Evolutionary conservation across 441 rosid species (phyloP), one percentile per base, ranked within the genome.

Genomic region (Euphorbia corollata): DNA sequence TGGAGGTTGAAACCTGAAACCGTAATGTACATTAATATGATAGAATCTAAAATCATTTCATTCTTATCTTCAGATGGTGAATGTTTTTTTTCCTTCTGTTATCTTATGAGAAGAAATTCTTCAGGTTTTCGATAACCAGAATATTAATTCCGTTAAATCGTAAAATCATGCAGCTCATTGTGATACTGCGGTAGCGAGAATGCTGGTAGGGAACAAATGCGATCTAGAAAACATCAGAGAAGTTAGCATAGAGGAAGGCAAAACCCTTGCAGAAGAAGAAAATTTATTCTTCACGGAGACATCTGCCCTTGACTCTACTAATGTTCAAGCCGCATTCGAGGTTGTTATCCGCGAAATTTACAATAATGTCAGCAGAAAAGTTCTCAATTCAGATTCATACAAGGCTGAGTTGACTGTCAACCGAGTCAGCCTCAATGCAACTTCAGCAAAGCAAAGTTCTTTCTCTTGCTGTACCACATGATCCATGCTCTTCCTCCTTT

Each of bases 221-320:
- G 98, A 90, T 77, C 70, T 93, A 75, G 93, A 87, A 51, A 84
- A 80, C 58, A 89, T 90, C 1, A 82, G 96, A 74, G 96, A 86
- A 12, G 84, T 91, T 34, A 86, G 85, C 62, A 71, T 69, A 15
- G 92, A 88, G 65, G 97, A 93, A 70, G 96, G 90, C 48, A 85
- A 85, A 68, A 80, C 71, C 73, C 84, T 93, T 0, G 96, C 99
- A 0, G 93, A 91, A 77, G 88, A 82, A 63, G 90, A 87, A 80
- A 89, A 86, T 0, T 43, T 93, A 63, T 91, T 87, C 83, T 93
- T 93, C 81, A 89, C 89, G 91, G 99, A 93, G 74, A 93, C 99
- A 61, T 93, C 99, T 0, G 96, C 97, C 6, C 86, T 93, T 12
- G 86, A 89, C 61, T 75, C 96, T 13, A 86, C 95, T 0, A 93